A percentile compares a stretch with the other conserved stretches of the same genome.
phyloP scores from a whole-genome alignment of 768 basidiomycete species.

The Glaciozyma antarctica region DNA sequence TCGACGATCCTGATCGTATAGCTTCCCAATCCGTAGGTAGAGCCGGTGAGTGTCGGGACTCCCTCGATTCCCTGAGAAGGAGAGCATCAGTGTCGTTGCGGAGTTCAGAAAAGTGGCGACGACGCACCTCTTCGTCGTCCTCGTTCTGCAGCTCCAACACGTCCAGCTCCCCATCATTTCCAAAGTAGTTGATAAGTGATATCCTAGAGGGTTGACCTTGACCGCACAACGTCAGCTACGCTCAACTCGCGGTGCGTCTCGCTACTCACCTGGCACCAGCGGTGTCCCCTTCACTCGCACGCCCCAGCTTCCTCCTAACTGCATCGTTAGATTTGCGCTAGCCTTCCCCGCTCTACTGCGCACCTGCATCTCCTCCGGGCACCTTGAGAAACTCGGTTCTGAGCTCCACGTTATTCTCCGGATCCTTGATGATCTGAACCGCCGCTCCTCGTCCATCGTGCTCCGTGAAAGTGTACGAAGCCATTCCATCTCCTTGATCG shows the following conservation, averaged over 20 bases:
- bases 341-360: conserved; percentile 15
- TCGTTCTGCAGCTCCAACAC: conserved; percentile 68
- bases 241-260: neutral
- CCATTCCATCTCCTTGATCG: conserved; percentile 73
- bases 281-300: conserved; percentile 72
- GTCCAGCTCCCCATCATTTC: conserved; percentile 70
- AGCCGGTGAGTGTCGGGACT: conserved; percentile 52
- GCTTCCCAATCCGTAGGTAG: conserved; percentile 66
- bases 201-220: conserved; percentile 50
- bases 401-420: conserved; percentile 70
- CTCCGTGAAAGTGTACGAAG: conserved; percentile 74
- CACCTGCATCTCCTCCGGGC: conserved; percentile 64
- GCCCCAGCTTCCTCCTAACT: conserved; percentile 62
- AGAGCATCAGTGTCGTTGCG: neutral
- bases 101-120: neutral
- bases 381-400: conserved; percentile 79
- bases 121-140: conserved; percentile 60
- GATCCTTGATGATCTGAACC: conserved; percentile 71
- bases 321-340: conserved; percentile 2
- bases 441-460: conserved; percentile 81
- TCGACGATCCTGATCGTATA: conserved; percentile 54
- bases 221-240: neutral
- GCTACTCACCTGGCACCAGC: conserved; percentile 51
- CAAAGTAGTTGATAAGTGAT: conserved; percentile 76
- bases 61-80: conserved; percentile 52